Conservation (phyloP, 1,284 basidiomycete species). For the Tremellales sp. region DNA sequence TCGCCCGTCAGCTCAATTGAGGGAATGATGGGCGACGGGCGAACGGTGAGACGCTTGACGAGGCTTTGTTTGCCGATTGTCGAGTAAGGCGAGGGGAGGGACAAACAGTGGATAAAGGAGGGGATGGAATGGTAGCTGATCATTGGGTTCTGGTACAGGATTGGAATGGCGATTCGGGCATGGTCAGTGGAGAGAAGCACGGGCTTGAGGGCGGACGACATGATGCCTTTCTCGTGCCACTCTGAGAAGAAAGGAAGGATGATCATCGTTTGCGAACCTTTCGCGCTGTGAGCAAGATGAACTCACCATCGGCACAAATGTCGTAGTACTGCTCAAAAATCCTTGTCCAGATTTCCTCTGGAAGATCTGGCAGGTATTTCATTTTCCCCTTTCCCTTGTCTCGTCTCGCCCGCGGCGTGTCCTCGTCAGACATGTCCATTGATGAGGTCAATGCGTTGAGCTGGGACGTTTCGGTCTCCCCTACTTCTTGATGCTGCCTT, state of each 20-base stretch:
- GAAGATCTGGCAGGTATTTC: slow-evolving; percentile 23
- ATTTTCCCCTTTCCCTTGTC: slow-evolving; percentile 28
- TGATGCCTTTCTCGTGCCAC: slow-evolving; percentile 11
- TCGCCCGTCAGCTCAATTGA: not conserved
- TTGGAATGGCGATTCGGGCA: slow-evolving; percentile 15
- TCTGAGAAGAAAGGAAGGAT: slow-evolving; percentile 7
- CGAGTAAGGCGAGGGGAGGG: slow-evolving; percentile 1
- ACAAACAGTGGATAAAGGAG: slow-evolving; percentile 12
- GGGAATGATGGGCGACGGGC: slow-evolving; percentile 13
- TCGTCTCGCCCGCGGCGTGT: slow-evolving; percentile 3
- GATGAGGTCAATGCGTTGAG: too few relatives aligned
- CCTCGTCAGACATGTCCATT: too few relatives aligned
- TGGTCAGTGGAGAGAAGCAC: slow-evolving; percentile 20
- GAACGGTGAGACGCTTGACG: slow-evolving; percentile 26
- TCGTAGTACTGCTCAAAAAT: slow-evolving; percentile 30
- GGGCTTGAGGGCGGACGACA: slow-evolving; percentile 16
- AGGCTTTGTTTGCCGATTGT: slow-evolving; percentile 4
- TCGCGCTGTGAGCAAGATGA: not conserved
- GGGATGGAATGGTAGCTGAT: slow-evolving; percentile 17
- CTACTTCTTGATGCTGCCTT: too few relatives aligned
- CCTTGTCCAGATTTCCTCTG: slow-evolving; percentile 28
- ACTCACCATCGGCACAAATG: slow-evolving; percentile 16
- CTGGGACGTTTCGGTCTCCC: too few relatives aligned
- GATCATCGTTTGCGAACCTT: not conserved
- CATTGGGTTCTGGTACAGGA: slow-evolving; percentile 27